Base-by-base conservation (phyloP, 164 flowering plant species). In the Saururus chinensis region DNA sequence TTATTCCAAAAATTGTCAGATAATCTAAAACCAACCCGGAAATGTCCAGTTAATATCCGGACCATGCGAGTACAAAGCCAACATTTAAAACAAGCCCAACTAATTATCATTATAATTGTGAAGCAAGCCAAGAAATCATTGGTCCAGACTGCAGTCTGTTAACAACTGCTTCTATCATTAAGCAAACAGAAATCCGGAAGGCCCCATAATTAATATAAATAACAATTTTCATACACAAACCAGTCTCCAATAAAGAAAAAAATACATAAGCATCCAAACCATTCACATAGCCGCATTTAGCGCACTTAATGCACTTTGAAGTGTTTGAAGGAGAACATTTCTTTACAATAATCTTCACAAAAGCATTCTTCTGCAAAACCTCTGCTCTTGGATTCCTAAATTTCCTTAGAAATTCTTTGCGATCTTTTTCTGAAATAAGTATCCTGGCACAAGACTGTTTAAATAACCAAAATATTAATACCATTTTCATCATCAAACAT, bases 391-490 rank as follows among this genome's bases (percentile, higher is more conserved):
- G 68, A 71, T 51, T 78, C 68, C 97, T 83, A 86, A 88, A 87
- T 76, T 74, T 85, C 82, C 75, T 84, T 68, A 95, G 68, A 63
- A 30, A 76, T 0, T 72, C 77, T 64, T 56, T 71, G 53, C 82
- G 75, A 7, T 69, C 61, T 61, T 75, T 73, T 63, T 95, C 99
- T 7, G 71, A 73, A 65, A 91, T 71, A 69, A 95, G 92, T 70
- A 91, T 60, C 63, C 84, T 79, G 60, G 93, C 78, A 74, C 99
- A 93, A 25, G 74, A 78, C 98, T 92, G 75, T 59, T 21, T n/a
- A 60, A 40, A n/a, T 35, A 37, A 41, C 20, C 12, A n/a, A 60
- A 60, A 41, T 25, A 17, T 60, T 2, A 49, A 23, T 21, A 40
- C n/a, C 7, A 23, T 9, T 53, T 51, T 12, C 10, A 30, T 1